phyloP scores from a whole-genome alignment of 352 stramenopile genomes.

The Phytophthora quininea region DNA sequence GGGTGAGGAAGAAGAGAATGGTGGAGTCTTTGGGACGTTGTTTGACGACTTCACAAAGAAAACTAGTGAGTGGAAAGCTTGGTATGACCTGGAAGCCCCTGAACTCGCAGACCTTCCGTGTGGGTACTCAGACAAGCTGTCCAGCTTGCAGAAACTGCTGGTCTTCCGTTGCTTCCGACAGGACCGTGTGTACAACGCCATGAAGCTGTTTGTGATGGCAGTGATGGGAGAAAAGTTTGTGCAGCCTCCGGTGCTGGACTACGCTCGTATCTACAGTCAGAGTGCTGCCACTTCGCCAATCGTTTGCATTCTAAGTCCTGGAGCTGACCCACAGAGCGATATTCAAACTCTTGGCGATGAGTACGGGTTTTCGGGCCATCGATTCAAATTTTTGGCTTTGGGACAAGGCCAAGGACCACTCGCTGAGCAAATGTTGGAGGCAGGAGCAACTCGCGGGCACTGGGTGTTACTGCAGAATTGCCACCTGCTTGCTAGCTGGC shows the following conservation, averaged over 20 bases:
- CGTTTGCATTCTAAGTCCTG: conserved; percentile 95
- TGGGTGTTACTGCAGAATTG: conserved; percentile 97
- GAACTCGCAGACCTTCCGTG: conserved; percentile 86
- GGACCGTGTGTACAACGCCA: conserved; percentile 96
- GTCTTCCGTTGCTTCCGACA: conserved; percentile 94
- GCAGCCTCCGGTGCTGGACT: conserved; percentile 94
- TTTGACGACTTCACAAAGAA: conserved; percentile 60
- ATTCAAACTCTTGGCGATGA: conserved; percentile 94
- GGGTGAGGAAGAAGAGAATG: conserved; percentile 16
- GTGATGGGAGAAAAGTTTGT: conserved; percentile 95
- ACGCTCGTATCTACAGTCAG: conserved; percentile 92
- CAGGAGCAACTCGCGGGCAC: conserved; percentile 81
- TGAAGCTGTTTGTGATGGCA: conserved; percentile 94
- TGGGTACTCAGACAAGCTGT: conserved; percentile 78
- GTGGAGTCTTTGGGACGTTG: conserved; percentile 65
- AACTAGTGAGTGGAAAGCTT: conserved; percentile 86
- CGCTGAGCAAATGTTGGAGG: conserved; percentile 94
- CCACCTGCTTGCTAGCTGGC: conserved; percentile 94
- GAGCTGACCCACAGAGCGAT: conserved; percentile 93
- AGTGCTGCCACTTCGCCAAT: conserved; percentile 89
- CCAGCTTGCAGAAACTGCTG: conserved; percentile 90
- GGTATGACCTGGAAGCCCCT: conserved; percentile 94
- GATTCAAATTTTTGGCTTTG: conserved; percentile 95
- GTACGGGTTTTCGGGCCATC: conserved; percentile 88
- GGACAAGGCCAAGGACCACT: conserved; percentile 94